phyloP scores from a whole-genome alignment of 2,329 filamentous ascomycete genomes.

The Grosmannia serpens region DNA sequence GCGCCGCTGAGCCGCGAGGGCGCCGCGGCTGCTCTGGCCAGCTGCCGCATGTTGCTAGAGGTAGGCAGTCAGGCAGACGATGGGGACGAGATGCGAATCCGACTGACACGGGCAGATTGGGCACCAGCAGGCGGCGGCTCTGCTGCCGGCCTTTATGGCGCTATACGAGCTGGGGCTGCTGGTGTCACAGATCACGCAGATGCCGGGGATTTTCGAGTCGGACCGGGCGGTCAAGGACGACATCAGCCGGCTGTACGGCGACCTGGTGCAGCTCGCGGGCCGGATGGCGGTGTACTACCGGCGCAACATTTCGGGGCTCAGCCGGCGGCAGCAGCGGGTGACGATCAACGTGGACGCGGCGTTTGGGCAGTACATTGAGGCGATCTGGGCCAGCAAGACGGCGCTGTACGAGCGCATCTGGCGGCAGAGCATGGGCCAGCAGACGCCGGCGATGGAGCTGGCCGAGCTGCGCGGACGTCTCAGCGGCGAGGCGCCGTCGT shows the following conservation, averaged over 20 bases:
- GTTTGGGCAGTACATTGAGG: slow-evolving; percentile 23
- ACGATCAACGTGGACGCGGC: slow-evolving; percentile 24
- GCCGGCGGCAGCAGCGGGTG: slow-evolving; percentile 9
- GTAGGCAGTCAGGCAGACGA: too few species aligned
- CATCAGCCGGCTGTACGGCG: slow-evolving; percentile 23
- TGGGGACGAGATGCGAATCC: too few species aligned
- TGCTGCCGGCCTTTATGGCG: slow-evolving; percentile 26
- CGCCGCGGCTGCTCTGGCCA: slow-evolving; percentile 22
- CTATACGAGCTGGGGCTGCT: slow-evolving; percentile 27
- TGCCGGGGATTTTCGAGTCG: slow-evolving; percentile 23
- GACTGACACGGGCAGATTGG: slow-evolving; percentile 20
- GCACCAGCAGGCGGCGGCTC: slow-evolving; percentile 23
- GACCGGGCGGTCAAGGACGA: slow-evolving; percentile 19
- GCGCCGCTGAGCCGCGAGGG: slow-evolving; percentile 15
- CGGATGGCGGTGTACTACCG: slow-evolving; percentile 24
- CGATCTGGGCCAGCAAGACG: slow-evolving; percentile 23
- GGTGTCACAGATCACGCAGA: slow-evolving; percentile 23
- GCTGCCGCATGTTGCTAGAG: slow-evolving; percentile 26
- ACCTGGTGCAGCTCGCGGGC: slow-evolving; percentile 23
- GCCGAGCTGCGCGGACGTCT: slow-evolving; percentile 21
- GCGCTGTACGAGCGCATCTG: slow-evolving; percentile 24
- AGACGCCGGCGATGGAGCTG: slow-evolving; percentile 15
- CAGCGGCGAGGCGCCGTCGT: slow-evolving; percentile 14
- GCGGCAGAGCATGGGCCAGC: slow-evolving; percentile 20
- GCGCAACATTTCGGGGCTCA: slow-evolving; percentile 20